Conservation (phyloP, 2,329 filamentous ascomycete genomes). For the Botrytis galanthina region DNA sequence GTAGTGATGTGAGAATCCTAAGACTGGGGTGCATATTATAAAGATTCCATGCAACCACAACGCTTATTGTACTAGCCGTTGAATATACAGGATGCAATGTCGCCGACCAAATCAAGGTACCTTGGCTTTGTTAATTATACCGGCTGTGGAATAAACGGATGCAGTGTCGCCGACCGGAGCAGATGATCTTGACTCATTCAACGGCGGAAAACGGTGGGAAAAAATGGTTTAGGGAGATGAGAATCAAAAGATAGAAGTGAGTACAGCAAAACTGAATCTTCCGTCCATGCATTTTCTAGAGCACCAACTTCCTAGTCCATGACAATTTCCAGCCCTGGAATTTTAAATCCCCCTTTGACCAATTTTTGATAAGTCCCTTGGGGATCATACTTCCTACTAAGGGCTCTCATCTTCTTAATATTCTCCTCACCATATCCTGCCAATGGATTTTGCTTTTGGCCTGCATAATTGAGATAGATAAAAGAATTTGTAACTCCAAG, state of each 20-base stretch:
- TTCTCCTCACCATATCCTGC: slow-evolving; percentile 21
- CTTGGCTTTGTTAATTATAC: background rate
- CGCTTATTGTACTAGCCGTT: background rate
- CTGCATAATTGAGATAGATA: slow-evolving; percentile 22
- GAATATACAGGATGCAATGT: background rate
- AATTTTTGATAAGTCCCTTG: slow-evolving; percentile 33
- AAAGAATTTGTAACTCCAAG: slow-evolving; percentile 1
- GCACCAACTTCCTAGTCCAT: background rate
- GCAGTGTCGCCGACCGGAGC: slow-evolving; percentile 1
- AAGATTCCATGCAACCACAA: background rate
- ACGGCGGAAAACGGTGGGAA: background rate
- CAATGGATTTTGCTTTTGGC: slow-evolving; percentile 18
- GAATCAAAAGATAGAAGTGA: background rate
- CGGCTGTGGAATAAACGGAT: background rate
- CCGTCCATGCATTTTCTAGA: background rate
- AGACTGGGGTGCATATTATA: background rate
- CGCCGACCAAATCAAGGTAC: background rate
- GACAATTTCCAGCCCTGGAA: background rate
- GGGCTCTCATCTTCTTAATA: slow-evolving; percentile 24
- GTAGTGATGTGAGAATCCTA: background rate
- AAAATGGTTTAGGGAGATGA: background rate
- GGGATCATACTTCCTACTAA: slow-evolving; percentile 34
- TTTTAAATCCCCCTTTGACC: slow-evolving; percentile 34
- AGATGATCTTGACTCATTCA: background rate
- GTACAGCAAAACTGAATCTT: background rate